Evolutionary conservation across 345 rosid species (phyloP), one percentile per base, ranked within the genome.

Genomic region (Trapa bicornis): DNA sequence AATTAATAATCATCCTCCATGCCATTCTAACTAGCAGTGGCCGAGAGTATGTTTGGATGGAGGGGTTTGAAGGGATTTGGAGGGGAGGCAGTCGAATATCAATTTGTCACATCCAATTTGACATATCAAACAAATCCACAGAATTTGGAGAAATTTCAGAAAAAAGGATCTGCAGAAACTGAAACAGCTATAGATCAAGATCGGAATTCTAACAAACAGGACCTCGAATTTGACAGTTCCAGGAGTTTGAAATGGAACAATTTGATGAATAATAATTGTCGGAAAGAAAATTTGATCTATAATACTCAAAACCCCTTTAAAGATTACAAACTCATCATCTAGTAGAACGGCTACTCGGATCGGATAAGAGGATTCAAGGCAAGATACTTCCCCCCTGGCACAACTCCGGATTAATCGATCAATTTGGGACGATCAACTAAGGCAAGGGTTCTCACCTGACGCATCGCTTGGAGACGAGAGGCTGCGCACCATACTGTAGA

Each of bases 401-500:
- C 33, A 22, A 54, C 60, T 54, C 60, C 11, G 60, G 60, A 54
- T 54, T 33, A 54, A 54, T n/a, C 35, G n/a, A 54, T 54, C 33
- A n/a, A 54, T 22, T 54, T 6, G 63, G 38, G 16, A 38, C 1
- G 38, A 58, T 58, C 38, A 35, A 57, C 67, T 42, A 29, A 61
- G 0, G 29, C 29, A 22, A 22, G 29, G 29, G 66, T 22, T 67
- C 48, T 45, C 65, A 91, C 99, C 96, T 77, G 71, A 75, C 82
- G 81, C 82, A 94, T 74, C 96, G 83, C 74, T 89, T 94, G 82
- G 97, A 87, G 82, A 94, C 83, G 65, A 91, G 80, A 79, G 99
- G 99, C 73, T 94, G 99, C 22, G 87, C 85, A 37, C 96, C 97
- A 73, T 94, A 94, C 77, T 94, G 99, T 75, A 94, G 73, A 73